Percentiles rank a stretch among this genome's conserved stretches.
Conservation (phyloP, 202 grass and related monocot species). For the Miscanthus sacchariflorus region DNA sequence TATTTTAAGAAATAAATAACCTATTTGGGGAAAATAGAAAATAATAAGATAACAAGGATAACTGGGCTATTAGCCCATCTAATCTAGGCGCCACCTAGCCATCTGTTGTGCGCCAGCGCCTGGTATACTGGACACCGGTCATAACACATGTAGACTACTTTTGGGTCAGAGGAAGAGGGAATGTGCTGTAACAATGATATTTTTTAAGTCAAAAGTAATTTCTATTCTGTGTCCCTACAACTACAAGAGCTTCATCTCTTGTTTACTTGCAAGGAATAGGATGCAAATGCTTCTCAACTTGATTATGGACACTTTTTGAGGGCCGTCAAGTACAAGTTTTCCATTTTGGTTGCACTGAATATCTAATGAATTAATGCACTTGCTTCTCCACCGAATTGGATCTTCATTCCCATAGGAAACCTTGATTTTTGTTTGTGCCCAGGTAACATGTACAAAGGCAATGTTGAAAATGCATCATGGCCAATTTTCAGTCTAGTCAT, state of each 20-base stretch:
- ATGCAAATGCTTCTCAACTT: conserved; percentile 21
- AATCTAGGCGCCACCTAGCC: too few relatives aligned
- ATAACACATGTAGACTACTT: not conserved
- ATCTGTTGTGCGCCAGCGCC: too few relatives aligned
- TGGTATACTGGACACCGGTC: too few relatives aligned
- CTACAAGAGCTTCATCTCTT: conserved; percentile 1
- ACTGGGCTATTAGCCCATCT: too few relatives aligned
- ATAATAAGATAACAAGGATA: too few relatives aligned
- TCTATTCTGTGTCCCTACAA: not conserved
- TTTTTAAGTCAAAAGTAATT: not conserved
- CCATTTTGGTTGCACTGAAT: too few relatives aligned
- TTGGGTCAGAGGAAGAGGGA: not conserved
- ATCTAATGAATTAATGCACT: not conserved
- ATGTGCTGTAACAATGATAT: not conserved
- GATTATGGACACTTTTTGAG: not conserved
- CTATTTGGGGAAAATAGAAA: too few relatives aligned
- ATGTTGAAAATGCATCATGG: not conserved
- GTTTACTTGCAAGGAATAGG: conserved; percentile 24
- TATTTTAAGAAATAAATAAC: too few relatives aligned
- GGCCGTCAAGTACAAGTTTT: not conserved
- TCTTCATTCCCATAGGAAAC: not conserved
- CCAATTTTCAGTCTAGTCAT: conserved; percentile 7
- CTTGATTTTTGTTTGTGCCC: not conserved
- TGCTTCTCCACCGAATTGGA: not conserved
- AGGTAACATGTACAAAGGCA: not conserved